Evolutionary conservation across 2,329 filamentous ascomycete genomes (phyloP).

Genomic region (Arthroderma sp.): DNA sequence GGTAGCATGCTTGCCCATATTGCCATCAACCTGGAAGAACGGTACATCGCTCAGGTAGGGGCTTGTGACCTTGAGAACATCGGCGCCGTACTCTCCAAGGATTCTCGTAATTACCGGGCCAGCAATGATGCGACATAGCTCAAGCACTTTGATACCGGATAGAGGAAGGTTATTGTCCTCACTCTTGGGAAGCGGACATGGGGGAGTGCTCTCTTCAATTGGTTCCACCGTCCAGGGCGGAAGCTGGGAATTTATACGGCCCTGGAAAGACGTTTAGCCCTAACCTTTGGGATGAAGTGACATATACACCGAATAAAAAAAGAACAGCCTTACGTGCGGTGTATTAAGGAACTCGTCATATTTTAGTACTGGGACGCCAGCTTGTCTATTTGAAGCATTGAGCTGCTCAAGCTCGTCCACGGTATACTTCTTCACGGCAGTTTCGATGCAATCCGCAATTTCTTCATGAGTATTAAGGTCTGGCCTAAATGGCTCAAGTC

Average conservation of each 20-base stretch:
- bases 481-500: conserved; percentile 47
- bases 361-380: conserved; percentile 47
- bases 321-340: conserved; percentile 34
- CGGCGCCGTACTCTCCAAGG: conserved; percentile 62
- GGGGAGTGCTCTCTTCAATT: conserved; percentile 40
- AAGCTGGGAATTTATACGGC: conserved; percentile 26
- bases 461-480: conserved; percentile 48
- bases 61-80: conserved; percentile 59
- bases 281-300: not conserved
- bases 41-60: conserved; percentile 56
- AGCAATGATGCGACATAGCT: conserved; percentile 63
- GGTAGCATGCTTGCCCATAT: conserved; percentile 55
- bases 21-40: conserved; percentile 60
- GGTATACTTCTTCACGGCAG: conserved; percentile 43
- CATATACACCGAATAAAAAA: not conserved
- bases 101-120: conserved; percentile 59
- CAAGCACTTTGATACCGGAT: conserved; percentile 56
- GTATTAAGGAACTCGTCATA: conserved; percentile 47
- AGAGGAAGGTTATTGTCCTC: conserved; percentile 19
- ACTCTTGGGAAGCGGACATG: conserved; percentile 25
- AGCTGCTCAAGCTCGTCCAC: conserved; percentile 44
- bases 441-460: conserved; percentile 47
- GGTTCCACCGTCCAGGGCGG: conserved; percentile 37
- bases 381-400: conserved; percentile 45
- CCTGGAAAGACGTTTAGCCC: conserved; percentile 15